Base-by-base conservation (phyloP, 192 early-diverging fungal genomes). In the Coemansia sp. region DNA sequence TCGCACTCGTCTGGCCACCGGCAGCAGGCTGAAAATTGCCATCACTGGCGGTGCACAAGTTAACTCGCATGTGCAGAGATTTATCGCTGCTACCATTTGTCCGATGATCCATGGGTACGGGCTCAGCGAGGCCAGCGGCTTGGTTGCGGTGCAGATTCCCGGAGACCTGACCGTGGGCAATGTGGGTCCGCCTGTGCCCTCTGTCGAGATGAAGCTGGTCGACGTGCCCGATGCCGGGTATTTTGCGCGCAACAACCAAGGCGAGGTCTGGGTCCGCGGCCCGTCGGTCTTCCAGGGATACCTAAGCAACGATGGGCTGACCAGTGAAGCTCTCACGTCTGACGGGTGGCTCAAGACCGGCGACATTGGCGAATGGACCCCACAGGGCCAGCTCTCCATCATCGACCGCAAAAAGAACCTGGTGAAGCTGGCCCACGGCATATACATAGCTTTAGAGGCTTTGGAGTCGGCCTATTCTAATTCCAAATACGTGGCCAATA, bases 321-420 rank as follows among this genome's bases (percentile, higher is more conserved):
- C 94, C 0, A 79, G 75, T 8, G 88, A 93, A 52, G 81, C 86
- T 0, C 66, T 95, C 33, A 91, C 88, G 14, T 78, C 70, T 18
- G 94, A 94, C 75, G 91, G 91, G 20, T 97, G 95, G 95, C 73
- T 97, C 57, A 87, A 78, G 76, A 96, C 94, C 15, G 95, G 95
- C 55, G 95, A 95, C 81, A 91, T 98, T 71, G 96, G 89, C 61
- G 90, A 93, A 86, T 93, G 90, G 91, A 82, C 87, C 54, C 73
- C 85, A 1, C 90, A 90, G 65, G 95, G 95, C 43, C 87, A 88
- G 41, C 70, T 98, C 33, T 75, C 84, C 15, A 89, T 98, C 55
- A 94, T 98, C 74, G 96, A 98, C 78, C 88, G 96, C 54, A 90
- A 88, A 71, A 95, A 95, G 88, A 98, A 97, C 79, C 87, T 98